A percentile compares a stretch with the other conserved stretches of the same genome.
phyloP scores from a whole-genome alignment of 192 early-diverging fungal genomes.

The Jimgerdemannia flammicorona region DNA sequence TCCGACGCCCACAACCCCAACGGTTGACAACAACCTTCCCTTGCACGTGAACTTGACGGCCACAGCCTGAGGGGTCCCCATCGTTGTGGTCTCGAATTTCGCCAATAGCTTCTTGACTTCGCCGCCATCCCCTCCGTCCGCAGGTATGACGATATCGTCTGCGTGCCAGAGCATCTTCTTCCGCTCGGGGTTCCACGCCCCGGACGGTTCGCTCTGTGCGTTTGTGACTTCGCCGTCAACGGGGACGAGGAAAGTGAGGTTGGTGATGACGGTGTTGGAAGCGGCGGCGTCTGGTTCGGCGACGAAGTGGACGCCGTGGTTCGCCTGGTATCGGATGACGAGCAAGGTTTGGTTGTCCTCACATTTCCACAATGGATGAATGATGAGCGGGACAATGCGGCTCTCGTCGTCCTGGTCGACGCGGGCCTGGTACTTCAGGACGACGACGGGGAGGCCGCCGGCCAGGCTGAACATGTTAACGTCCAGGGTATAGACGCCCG shows the following conservation, averaged over 20 bases:
- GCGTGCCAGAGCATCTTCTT: constrained; percentile 51
- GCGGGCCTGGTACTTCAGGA: constrained; percentile 23
- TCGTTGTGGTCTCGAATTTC: constrained; percentile 35
- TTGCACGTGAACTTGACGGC: constrained; percentile 35
- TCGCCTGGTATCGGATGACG: constrained; percentile 45
- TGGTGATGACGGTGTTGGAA: background rate
- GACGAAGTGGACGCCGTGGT: constrained; percentile 1
- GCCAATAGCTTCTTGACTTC: constrained; percentile 40
- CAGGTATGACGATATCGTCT: constrained; percentile 20
- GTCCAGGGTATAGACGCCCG: constrained; percentile 36
- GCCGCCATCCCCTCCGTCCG: background rate
- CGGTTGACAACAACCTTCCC: constrained; percentile 23
- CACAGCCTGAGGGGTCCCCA: constrained; percentile 35
- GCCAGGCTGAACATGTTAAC: constrained; percentile 25
- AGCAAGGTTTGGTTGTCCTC: constrained; percentile 43
- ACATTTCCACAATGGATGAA: constrained; percentile 50
- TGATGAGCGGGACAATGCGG: constrained; percentile 24
- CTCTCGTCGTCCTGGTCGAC: constrained; percentile 9
- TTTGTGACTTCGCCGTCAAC: constrained; percentile 39
- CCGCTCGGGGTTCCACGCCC: constrained; percentile 43
- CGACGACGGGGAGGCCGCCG: constrained; percentile 5
- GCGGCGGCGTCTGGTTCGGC: background rate
- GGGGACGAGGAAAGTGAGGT: constrained; percentile 43
- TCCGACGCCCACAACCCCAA: constrained; percentile 5
- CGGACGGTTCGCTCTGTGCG: constrained; percentile 45